Evolutionary conservation across 2,329 filamentous ascomycete genomes (phyloP).

Genomic region (Microdochium paspali): DNA sequence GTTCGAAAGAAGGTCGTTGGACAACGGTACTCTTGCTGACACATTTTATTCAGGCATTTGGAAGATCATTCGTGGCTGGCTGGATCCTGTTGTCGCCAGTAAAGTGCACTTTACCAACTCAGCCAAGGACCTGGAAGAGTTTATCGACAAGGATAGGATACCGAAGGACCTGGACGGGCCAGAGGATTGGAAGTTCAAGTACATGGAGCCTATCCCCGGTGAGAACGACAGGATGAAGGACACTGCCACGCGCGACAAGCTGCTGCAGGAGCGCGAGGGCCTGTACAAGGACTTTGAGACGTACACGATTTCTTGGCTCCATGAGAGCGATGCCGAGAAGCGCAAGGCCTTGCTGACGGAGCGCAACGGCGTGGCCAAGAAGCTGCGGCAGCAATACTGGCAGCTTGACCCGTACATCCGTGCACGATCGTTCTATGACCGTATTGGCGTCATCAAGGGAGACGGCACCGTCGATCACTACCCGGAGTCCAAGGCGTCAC

Average conservation of each 20-base stretch:
- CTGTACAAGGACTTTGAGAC: slow-evolving; percentile 68
- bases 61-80: slow-evolving; percentile 91
- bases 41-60: slow-evolving; percentile 66
- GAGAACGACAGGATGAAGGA: slow-evolving; percentile 74
- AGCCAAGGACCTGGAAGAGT: slow-evolving; percentile 66
- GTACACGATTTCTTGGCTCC: slow-evolving; percentile 68
- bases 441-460: slow-evolving; percentile 59
- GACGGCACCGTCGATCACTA: slow-evolving; percentile 68
- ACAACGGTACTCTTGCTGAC: slow-evolving; percentile 25
- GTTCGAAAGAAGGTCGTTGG: slow-evolving; percentile 30
- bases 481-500: slow-evolving; percentile 17
- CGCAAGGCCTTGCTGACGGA: slow-evolving; percentile 41
- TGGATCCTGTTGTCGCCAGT: slow-evolving; percentile 88
- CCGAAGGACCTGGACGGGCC: slow-evolving; percentile 78
- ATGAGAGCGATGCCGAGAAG: slow-evolving; percentile 33
- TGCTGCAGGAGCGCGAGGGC: slow-evolving; percentile 53
- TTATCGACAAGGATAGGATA: slow-evolving; percentile 62
- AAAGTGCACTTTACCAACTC: slow-evolving; percentile 93
- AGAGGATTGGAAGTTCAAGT: slow-evolving; percentile 77
- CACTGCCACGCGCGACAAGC: slow-evolving; percentile 46
- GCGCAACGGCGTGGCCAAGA: slow-evolving; percentile 51
- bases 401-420: slow-evolving; percentile 77
- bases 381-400: slow-evolving; percentile 75
- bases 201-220: slow-evolving; percentile 62
- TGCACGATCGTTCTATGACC: slow-evolving; percentile 76